Base-by-base conservation (phyloP, 176 grass and related monocot genomes). In the Rhynchospora breviuscula region DNA sequence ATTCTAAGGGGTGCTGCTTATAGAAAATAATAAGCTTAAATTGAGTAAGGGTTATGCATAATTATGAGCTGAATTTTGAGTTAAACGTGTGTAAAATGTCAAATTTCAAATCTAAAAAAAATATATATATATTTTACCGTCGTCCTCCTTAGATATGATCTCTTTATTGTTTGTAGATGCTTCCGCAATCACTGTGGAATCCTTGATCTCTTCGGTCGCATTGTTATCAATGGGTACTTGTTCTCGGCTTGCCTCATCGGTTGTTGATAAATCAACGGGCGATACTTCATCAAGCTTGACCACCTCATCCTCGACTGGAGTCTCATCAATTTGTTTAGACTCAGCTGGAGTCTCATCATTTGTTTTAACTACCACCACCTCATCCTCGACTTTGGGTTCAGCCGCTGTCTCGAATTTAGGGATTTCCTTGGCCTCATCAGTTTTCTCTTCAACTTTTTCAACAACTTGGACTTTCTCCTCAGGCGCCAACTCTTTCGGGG, bases 91-190 rank as follows among this genome's bases (percentile, higher is more conserved):
- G 17, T 58, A 52, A 72, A n/a, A 73, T 8, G 9, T 22, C 12
- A 22, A 59, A 62, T 60, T 7, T 84, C 53, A 85, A 69, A 31
- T 43, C 12, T 10, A 47, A 62, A 54, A 43, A 12, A 23, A 78
- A n/a, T n/a, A n/a, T n/a, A n/a, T n/a, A n/a, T n/a, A n/a, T 64
- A 65, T n/a, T 45, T 80, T 59, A 79, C 72, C 72, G 70, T 79
- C 73, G 21, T 31, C 84, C 35, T 86, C 74, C 21, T 65, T 44
- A 18, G 73, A 77, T 17, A 17, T 85, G 19, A 61, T 63, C 23
- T 60, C 52, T 47, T 44, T 31, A 23, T 87, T 76, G 25, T 86
- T 80, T 44, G 78, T 57, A 13, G 73, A 89, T 81, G 67, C 7
- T 18, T 64, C 29, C 35, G 43, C 44, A 13, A 65, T 47, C 40